Base-by-base conservation (phyloP, 495 filamentous ascomycete genomes). In the Trypethelium eluteriae region DNA sequence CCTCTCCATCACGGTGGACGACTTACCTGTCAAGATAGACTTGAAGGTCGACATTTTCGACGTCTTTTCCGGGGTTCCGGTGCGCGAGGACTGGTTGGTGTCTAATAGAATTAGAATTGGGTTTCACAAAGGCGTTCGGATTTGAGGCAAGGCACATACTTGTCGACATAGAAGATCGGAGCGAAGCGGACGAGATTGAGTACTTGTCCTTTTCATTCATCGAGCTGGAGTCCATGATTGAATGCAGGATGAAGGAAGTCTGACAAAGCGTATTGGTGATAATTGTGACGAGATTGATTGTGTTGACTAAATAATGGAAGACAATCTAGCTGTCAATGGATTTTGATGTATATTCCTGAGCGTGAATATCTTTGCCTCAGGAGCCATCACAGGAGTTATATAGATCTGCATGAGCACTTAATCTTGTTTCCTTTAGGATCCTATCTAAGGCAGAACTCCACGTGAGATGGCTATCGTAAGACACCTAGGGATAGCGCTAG, bases 11-110 rank as follows among this genome's bases (percentile, higher is more conserved):
- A 9, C 2, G 7, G 36, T 18, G 14, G 25, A 6, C n/a, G 36
- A 59, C 53, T 4, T 65, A 59, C 66, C 66, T 36, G 61, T 63
- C 16, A 67, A 44, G 41, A 67, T 63, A 47, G 66, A 67, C 39
- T 67, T 67, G 2, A 63, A 3, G 3, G 66, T 67, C 50, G 66
- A 62, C 66, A 63, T 67, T 16, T 66, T 66, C 38, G 53, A 36
- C n/a, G 65, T 39, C 25, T 11, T 44, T 38, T 50, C 62, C 32
- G 38, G 36, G 14, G 50, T 57, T 34, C 38, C n/a, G 0, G 3
- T 12, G 14, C 25, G n/a, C 2, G n/a, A 59, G 7, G 34, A 9
- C 36, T 36, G 53, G 6, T 59, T 59, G 34, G 53, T 3, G 32
- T 59, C 53, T 59, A 10, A 3, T n/a, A 53, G 14, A 7, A 14